Evolutionary conservation across 352 stramenopile genomes (phyloP), one percentile per base, ranked within the genome.

Genomic region (Pythium sukuiense): DNA sequence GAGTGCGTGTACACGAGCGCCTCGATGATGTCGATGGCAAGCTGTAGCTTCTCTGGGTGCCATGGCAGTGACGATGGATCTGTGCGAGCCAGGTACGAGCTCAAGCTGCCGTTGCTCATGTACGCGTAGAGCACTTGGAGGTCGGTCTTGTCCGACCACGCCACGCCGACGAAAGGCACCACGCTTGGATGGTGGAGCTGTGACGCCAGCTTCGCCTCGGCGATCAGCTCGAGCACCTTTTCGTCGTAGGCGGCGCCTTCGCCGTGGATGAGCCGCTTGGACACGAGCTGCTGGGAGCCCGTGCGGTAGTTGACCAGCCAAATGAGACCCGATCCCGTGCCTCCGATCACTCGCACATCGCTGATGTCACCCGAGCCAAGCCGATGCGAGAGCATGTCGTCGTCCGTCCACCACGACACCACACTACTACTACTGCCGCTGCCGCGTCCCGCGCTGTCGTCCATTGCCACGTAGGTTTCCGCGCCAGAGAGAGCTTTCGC

Each of bases 1-100:
- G 45, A 52, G 20, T 52, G 45, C 45, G n/a, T 52, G 45, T 52
- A 52, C 45, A 52, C 45, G n/a, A 52, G 45, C n/a, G 45, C 45
- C n/a, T 52, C 45, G 20, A 52, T 52, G n/a, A 52, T 30, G 45
- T 52, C n/a, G 45, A 52, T 52, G 45, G 45, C 45, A 3, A 52
- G 7, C n/a, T 26, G n/a, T 1, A 52, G 6, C 45, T 52, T 52
- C 6, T 52, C 6, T 6, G 18, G n/a, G 1, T 18, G 5, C 45
- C 45, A 52, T 7, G 18, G 18, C 45, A 52, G 7, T 6, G 45
- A 30, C 6, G 18, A 11, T 1, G 45, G 4, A 20, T 30, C 20
- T 6, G 45, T 52, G 4, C 20, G 5, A 16, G 45, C 18, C 45
- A 52, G 7, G 20, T 52, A 30, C 3, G 45, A 52, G n/a, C 20